Conservation (phyloP, 345 rosid genomes). For the Camelina hispida region DNA sequence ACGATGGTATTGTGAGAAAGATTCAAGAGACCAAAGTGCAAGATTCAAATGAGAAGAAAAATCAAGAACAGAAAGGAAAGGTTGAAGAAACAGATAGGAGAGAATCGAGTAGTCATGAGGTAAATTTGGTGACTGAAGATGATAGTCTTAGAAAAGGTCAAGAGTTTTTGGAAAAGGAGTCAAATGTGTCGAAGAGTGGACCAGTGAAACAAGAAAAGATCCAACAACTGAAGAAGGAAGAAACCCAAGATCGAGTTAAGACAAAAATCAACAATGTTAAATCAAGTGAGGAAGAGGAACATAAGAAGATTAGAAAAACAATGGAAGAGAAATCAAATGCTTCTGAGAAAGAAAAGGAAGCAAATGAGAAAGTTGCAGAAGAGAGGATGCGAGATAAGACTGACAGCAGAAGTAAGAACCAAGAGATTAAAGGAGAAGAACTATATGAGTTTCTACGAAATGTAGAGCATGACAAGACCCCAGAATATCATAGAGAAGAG, state of each 20-base stretch:
- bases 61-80: conserved; percentile 7
- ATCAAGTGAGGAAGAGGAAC: not conserved
- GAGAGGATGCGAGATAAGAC: not conserved
- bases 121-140: conserved; percentile 9
- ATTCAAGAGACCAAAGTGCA: not conserved
- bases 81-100: not conserved
- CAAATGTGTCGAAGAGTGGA: conserved; percentile 13
- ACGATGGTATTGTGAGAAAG: not conserved
- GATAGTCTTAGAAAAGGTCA: conserved; percentile 4
- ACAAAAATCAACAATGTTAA: not conserved
- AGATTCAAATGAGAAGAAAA: conserved; percentile 9
- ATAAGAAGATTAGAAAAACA: not conserved
- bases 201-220: conserved; percentile 18
- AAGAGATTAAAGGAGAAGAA: conserved; percentile 20
- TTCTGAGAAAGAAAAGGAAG: not conserved
- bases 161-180: conserved; percentile 4
- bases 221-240: conserved; percentile 3
- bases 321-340: not conserved
- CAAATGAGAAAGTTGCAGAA: conserved; percentile 14
- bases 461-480: conserved; percentile 5
- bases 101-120: conserved; percentile 11
- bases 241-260: not conserved
- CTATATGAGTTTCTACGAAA: not conserved
- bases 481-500: conserved; percentile 2
- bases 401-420: not conserved